Conservation (phyloP, 169 alveolate species). For the Plasmodium gonderi region DNA sequence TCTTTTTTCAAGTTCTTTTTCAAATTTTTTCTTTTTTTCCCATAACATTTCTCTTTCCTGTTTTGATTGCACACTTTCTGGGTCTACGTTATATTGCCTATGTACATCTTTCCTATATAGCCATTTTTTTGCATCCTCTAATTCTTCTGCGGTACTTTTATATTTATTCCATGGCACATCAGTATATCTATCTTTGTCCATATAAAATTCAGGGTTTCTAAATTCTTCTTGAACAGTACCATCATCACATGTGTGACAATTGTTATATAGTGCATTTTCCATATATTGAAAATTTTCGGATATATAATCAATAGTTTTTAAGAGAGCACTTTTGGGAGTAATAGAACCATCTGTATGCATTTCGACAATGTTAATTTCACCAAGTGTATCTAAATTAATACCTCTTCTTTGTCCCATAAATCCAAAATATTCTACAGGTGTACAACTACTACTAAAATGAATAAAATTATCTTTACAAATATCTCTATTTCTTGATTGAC, state of each 20-base stretch:
- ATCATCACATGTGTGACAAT: slow-evolving; percentile 82
- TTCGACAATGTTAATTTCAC: slow-evolving; percentile 89
- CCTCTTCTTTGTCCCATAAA: slow-evolving; percentile 89
- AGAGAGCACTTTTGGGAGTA: slow-evolving; percentile 87
- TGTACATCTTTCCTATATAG: slow-evolving; percentile 86
- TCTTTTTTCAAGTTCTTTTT: slow-evolving; percentile 60
- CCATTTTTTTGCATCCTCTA: slow-evolving; percentile 81
- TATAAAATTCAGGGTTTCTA: slow-evolving; percentile 84
- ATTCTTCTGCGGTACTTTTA: slow-evolving; percentile 80
- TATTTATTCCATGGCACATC: slow-evolving; percentile 91
- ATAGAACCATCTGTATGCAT: slow-evolving; percentile 90
- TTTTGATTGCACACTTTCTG: slow-evolving; percentile 85
- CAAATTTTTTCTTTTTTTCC: slow-evolving; percentile 65
- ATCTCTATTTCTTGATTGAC: slow-evolving; percentile 88
- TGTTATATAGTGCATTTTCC: slow-evolving; percentile 81
- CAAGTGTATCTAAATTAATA: slow-evolving; percentile 83
- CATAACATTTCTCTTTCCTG: slow-evolving; percentile 77
- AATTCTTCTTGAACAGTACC: slow-evolving; percentile 82
- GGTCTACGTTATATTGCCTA: slow-evolving; percentile 88
- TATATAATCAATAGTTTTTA: slow-evolving; percentile 83
- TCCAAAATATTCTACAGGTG: slow-evolving; percentile 87
- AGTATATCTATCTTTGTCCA: slow-evolving; percentile 83
- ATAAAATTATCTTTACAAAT: slow-evolving; percentile 87
- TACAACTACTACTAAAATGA: slow-evolving; percentile 84
- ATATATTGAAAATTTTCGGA: slow-evolving; percentile 79